A percentile compares a stretch with the other conserved stretches of the same genome.
Conservation (phyloP, 352 stramenopile species). For the Peronospora destructor region DNA sequence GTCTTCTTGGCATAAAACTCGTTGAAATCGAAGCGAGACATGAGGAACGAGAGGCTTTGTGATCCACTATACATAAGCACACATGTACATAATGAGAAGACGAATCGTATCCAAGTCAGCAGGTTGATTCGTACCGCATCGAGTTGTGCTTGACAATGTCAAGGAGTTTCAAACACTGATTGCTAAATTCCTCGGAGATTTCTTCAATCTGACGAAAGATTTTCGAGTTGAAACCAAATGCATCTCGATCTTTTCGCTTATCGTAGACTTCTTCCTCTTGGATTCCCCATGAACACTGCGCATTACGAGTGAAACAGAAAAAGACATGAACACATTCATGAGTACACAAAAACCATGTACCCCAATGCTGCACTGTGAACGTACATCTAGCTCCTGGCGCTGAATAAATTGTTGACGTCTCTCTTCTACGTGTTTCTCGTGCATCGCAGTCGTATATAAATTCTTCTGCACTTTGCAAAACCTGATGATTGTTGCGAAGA, state of each 20-base stretch:
- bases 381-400: conserved; percentile 42
- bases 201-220: conserved; percentile 58
- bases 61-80: conserved; percentile 32
- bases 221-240: conserved; percentile 41
- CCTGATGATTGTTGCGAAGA: conserved; percentile 74
- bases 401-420: conserved; percentile 42
- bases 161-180: conserved; percentile 59
- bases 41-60: conserved; percentile 79
- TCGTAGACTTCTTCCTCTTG: conserved; percentile 45
- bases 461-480: conserved; percentile 82
- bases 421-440: conserved; percentile 61
- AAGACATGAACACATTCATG: not conserved
- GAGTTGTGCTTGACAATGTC: conserved; percentile 61
- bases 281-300: conserved; percentile 54
- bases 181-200: conserved; percentile 55
- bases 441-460: conserved; percentile 68
- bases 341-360: not conserved
- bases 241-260: conserved; percentile 27
- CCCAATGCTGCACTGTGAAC: not conserved
- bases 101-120: conserved; percentile 1
- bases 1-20: conserved; percentile 78
- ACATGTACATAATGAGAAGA: conserved; percentile 3
- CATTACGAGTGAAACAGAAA: not conserved
- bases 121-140: conserved; percentile 34
- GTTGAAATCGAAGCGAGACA: conserved; percentile 89